Evolutionary conservation across 345 rosid species (phyloP).

Genomic region (Fremontodendron californicum): DNA sequence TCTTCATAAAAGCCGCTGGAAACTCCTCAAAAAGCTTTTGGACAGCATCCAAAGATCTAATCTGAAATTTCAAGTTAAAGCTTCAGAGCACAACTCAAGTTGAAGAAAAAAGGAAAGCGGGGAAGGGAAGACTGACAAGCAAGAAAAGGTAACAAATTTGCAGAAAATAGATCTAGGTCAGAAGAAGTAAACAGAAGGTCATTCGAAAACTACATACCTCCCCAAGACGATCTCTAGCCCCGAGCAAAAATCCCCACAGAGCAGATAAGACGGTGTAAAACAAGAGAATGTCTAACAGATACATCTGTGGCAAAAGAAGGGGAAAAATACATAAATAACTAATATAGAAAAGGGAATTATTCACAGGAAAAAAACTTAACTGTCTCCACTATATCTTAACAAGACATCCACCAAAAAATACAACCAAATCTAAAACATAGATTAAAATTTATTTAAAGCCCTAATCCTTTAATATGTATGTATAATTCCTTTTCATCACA

Average conservation of each 20-base stretch:
- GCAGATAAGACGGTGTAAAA: slow-evolving; percentile 87
- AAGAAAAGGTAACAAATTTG: slow-evolving; percentile 7
- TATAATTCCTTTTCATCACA: too few relatives aligned
- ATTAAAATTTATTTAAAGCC: background rate
- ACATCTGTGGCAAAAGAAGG: slow-evolving; percentile 54
- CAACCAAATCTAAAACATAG: background rate
- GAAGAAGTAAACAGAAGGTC: background rate
- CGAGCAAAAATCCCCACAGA: slow-evolving; percentile 85
- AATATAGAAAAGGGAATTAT: background rate
- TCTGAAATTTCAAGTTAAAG: slow-evolving; percentile 43
- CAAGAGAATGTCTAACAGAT: slow-evolving; percentile 77
- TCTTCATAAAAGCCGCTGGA: slow-evolving; percentile 74
- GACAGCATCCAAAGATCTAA: slow-evolving; percentile 86
- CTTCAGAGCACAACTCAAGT: slow-evolving; percentile 7
- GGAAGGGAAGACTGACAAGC: background rate
- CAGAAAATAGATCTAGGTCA: slow-evolving; percentile 1
- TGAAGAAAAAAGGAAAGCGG: background rate
- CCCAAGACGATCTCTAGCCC: slow-evolving; percentile 96
- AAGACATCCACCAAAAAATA: background rate
- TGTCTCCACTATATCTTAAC: background rate
- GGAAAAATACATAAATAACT: background rate
- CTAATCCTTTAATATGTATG: background rate
- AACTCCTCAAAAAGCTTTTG: slow-evolving; percentile 83
- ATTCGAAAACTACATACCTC: slow-evolving; percentile 49
- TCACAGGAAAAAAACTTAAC: background rate